Conservation (phyloP, 441 rosid genomes). For the Gossypium gossypioides region DNA sequence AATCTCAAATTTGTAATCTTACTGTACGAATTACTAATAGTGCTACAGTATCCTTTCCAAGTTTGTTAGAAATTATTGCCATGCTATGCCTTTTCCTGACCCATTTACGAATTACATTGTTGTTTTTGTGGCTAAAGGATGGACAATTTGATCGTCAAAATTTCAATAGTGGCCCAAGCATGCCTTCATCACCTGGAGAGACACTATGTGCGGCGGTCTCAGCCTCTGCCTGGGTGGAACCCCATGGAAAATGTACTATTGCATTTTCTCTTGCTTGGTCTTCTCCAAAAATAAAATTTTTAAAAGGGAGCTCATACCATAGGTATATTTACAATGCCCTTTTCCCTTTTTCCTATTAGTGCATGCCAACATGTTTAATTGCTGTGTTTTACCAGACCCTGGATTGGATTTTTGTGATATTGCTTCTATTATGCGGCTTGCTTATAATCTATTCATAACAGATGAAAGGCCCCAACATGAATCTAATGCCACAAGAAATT, state of each 20-base stretch:
- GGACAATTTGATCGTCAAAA: conserved; percentile 81
- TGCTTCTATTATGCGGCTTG: background rate
- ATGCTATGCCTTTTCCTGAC: background rate
- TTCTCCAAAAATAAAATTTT: conserved; percentile 84
- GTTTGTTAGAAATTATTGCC: conserved; percentile 8
- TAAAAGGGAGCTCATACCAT: conserved; percentile 77
- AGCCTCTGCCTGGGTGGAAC: conserved; percentile 95
- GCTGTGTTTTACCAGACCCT: background rate
- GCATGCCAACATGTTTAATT: background rate
- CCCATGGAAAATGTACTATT: conserved; percentile 90
- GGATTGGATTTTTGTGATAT: background rate
- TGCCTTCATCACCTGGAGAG: conserved; percentile 73
- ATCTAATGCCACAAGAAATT: background rate
- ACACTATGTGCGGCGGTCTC: conserved; percentile 90
- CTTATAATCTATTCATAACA: background rate
- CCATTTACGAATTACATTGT: background rate
- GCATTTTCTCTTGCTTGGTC: conserved; percentile 96
- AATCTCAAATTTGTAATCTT: background rate
- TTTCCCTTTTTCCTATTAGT: background rate
- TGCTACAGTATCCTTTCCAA: background rate
- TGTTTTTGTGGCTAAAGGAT: conserved; percentile 41
- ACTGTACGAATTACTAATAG: background rate
- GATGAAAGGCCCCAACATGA: background rate
- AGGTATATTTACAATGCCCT: conserved; percentile 32
- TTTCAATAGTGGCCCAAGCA: conserved; percentile 57